A percentile compares a stretch with the other conserved stretches of the same genome.
Conservation (phyloP, 2,329 filamentous ascomycete species). For the Trichoderma sp. region DNA sequence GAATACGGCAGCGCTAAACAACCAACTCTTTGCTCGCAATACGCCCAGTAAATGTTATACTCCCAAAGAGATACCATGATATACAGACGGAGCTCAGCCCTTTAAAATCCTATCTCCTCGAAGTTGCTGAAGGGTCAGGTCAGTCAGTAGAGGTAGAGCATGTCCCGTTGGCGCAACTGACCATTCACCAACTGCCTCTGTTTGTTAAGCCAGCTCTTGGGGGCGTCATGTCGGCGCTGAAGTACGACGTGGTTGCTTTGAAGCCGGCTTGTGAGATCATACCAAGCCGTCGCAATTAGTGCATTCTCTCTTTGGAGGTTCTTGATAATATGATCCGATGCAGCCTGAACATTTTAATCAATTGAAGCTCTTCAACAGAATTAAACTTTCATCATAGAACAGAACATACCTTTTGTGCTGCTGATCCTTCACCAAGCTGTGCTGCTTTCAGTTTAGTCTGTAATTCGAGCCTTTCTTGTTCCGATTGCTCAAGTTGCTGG, state of each 20-base stretch:
- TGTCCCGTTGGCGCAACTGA: slow-evolving; percentile 51
- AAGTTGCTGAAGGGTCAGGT: slow-evolving; percentile 49
- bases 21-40: slow-evolving; percentile 5
- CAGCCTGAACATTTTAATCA: slow-evolving; percentile 44
- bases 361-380: neutral
- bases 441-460: slow-evolving; percentile 59
- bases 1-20: slow-evolving; percentile 12
- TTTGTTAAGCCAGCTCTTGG: slow-evolving; percentile 83
- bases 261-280: slow-evolving; percentile 75
- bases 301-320: slow-evolving; percentile 77
- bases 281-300: slow-evolving; percentile 83
- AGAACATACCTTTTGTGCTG: slow-evolving; percentile 57
- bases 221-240: slow-evolving; percentile 72
- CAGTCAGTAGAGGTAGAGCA: slow-evolving; percentile 51
- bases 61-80: slow-evolving; percentile 9
- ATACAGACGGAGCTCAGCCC: slow-evolving; percentile 36
- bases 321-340: slow-evolving; percentile 61
- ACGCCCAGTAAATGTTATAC: slow-evolving; percentile 1
- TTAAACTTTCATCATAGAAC: slow-evolving; percentile 10
- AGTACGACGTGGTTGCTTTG: slow-evolving; percentile 84
- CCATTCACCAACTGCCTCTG: slow-evolving; percentile 73
- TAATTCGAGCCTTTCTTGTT: slow-evolving; percentile 60
- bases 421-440: slow-evolving; percentile 53
- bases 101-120: slow-evolving; percentile 50
- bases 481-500: slow-evolving; percentile 63